Base-by-base conservation (phyloP, 306 rosid genomes). In the Astragalus membranaceus region DNA sequence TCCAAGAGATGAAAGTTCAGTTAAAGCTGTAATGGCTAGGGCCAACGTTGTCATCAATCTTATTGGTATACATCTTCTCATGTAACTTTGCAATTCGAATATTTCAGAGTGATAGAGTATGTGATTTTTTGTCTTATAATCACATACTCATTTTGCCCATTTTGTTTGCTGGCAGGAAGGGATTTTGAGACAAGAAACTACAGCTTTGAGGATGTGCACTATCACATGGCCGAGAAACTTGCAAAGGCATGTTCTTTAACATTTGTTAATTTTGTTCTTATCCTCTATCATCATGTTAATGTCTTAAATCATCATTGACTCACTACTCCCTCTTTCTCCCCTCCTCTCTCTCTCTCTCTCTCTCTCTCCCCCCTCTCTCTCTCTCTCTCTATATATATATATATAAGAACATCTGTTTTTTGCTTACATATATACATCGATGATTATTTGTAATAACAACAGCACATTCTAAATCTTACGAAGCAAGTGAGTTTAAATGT, bases 11-110 rank as follows among this genome's bases (percentile, higher is more conserved):
- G 99, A 91, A 83, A 70, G 47, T 78, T 95, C 99, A n/a, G 80
- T 95, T 64, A 95, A 95, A 82, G 97, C 99, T 59, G 99, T 89
- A 42, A 82, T 91, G 96, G 96, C 99, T 5, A 95, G 86, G 87
- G 96, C 99, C 75, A 95, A 91, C 26, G 97, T 95, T 32, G 96
- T 95, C 69, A 78, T 95, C 77, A 95, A 95, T 82, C 97, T 95
- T 53, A 89, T 95, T 83, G 99, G 99, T 95, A 87, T 70, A 37
- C 33, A 5, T 67, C 14, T 77, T 69, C 20, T 77, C 73, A 43
- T 35, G 5, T 67, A 54, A 49, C 57, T 71, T 41, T 56, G 48
- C 41, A 15, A 71, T 44, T 73, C 70, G 11, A 70, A 75, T 43
- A 13, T 72, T 56, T 64, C 42, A 10, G 44, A 37, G 14, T 35